phyloP scores from a whole-genome alignment of 805 yeast species.

The Blastobotrys attinorum region DNA sequence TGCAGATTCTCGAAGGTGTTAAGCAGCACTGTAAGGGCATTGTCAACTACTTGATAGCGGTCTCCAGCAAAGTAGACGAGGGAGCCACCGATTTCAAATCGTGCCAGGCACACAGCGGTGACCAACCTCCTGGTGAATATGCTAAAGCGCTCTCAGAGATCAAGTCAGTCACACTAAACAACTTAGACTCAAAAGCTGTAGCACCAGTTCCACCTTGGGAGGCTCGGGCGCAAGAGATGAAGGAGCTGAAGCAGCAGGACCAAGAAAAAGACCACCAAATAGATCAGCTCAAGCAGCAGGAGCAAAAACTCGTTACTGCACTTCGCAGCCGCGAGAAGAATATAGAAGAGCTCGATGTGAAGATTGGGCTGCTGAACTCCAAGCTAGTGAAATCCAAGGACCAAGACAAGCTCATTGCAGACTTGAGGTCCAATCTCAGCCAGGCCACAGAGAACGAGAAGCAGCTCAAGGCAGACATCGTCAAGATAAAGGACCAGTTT shows the following conservation, averaged over 20 bases:
- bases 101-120: background rate
- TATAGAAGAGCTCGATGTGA: constrained; percentile 23
- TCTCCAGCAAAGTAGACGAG: constrained; percentile 3
- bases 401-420: constrained; percentile 15
- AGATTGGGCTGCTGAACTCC: constrained; percentile 16
- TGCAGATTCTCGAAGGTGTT: background rate
- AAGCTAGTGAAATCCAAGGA: constrained; percentile 17
- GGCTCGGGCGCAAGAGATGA: constrained; percentile 13
- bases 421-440: constrained; percentile 10
- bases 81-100: background rate
- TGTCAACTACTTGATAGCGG: constrained; percentile 1
- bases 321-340: constrained; percentile 16
- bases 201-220: constrained; percentile 20
- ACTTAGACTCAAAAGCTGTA: background rate
- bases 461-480: constrained; percentile 8
- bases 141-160: background rate
- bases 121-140: background rate
- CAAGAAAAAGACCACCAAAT: constrained; percentile 10
- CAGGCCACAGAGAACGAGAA: constrained; percentile 7
- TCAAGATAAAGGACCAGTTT: constrained; percentile 6
- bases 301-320: constrained; percentile 13
- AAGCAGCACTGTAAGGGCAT: background rate
- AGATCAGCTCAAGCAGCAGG: constrained; percentile 15
- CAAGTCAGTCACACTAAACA: constrained; percentile 1
- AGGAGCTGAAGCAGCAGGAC: constrained; percentile 5